These are phyloP conservation scores for Thermomucor indicae-seudaticae DNA, from an alignment of 371 early-diverging fungal genomes.

Conservation along the genomic window DNA sequence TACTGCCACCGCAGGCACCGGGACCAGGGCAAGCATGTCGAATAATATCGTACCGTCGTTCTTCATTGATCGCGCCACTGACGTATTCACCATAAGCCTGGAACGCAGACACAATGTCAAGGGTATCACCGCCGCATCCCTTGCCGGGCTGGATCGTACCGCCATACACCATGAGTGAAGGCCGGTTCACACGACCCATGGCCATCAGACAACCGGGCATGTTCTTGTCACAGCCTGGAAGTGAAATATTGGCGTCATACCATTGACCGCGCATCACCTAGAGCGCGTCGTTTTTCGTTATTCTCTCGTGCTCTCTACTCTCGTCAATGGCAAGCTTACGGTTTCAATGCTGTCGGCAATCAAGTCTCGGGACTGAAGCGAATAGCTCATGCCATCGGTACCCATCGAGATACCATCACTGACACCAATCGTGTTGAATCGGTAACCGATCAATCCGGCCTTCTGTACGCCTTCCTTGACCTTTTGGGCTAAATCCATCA, in stretches of 20 bases:
- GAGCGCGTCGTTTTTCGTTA: neutral
- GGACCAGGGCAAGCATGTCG: constrained; percentile 93
- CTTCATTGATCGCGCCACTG: constrained; percentile 84
- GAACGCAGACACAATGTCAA: constrained; percentile 96
- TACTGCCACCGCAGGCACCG: constrained; percentile 94
- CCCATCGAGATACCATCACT: constrained; percentile 97
- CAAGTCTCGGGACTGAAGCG: constrained; percentile 94
- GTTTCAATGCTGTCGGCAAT: constrained; percentile 98
- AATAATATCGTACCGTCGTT: constrained; percentile 81
- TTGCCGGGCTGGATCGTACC: constrained; percentile 83
- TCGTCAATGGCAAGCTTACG: constrained; percentile 36
- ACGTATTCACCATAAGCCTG: constrained; percentile 93
- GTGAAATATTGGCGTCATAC: constrained; percentile 95
- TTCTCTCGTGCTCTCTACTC: neutral
- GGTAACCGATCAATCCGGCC: constrained; percentile 87
- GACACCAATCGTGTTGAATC: constrained; percentile 97
- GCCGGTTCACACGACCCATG: constrained; percentile 93
- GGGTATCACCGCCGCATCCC: constrained; percentile 57
- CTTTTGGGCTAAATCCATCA: constrained; percentile 79
- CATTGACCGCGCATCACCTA: constrained; percentile 83
- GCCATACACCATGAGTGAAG: constrained; percentile 93
- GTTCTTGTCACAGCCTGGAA: constrained; percentile 93
- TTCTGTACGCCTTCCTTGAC: constrained; percentile 91
- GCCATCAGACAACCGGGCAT: constrained; percentile 98
- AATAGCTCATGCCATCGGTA: constrained; percentile 93